These are phyloP conservation scores for Microstegium vimineum DNA, from an alignment of 176 grass and related monocot species.

Conservation along the genomic window DNA sequence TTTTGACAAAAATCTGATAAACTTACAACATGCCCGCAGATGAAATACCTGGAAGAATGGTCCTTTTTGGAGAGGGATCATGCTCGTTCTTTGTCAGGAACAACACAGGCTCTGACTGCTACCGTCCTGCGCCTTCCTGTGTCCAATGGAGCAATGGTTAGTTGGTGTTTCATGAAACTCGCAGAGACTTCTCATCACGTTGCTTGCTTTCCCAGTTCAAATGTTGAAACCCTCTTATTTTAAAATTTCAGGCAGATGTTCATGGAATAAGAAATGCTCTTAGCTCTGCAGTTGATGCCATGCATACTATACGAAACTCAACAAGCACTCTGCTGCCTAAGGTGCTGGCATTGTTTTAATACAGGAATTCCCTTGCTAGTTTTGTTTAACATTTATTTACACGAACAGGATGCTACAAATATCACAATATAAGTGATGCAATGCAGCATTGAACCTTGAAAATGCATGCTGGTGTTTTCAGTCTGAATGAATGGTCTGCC, in stretches of 20 bases:
- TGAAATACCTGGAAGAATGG: conserved; percentile 62
- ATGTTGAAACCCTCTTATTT: neutral
- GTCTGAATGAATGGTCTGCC: conserved; percentile 7
- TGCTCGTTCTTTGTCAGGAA: conserved; percentile 52
- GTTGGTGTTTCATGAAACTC: conserved; percentile 7
- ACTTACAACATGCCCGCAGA: conserved; percentile 37
- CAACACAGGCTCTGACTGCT: conserved; percentile 44
- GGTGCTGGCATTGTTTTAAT: conserved; percentile 21
- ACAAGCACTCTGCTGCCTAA: conserved; percentile 35
- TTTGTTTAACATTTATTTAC: neutral
- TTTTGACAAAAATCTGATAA: neutral
- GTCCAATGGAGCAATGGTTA: conserved; percentile 53
- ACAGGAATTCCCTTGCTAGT: neutral
- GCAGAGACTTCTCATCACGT: neutral
- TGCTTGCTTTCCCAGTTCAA: neutral
- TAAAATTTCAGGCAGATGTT: conserved; percentile 65
- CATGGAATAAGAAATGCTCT: conserved; percentile 49
- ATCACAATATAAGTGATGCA: too few relatives aligned
- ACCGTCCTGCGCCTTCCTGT: conserved; percentile 55
- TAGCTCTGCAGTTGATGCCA: conserved; percentile 54
- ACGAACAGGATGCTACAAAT: neutral
- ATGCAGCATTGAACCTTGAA: neutral
- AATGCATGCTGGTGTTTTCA: neutral
- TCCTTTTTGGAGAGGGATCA: conserved; percentile 50
- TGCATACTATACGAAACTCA: conserved; percentile 60